Conservation (phyloP, 306 rosid species). For the Betula pendula region DNA sequence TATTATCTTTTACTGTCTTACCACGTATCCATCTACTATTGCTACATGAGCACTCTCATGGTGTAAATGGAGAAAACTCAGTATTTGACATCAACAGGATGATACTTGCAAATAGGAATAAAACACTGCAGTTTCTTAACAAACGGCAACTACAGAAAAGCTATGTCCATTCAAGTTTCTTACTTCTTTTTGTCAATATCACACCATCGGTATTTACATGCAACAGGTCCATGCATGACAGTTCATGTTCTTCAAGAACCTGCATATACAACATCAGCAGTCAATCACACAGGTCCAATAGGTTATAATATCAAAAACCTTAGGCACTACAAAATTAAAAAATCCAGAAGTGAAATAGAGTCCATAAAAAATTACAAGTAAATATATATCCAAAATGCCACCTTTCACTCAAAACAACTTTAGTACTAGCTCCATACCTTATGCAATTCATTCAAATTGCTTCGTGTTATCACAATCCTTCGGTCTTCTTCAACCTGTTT, state of each 20-base stretch:
- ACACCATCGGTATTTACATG: constrained; percentile 66
- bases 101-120: background rate
- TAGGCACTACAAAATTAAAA: background rate
- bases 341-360: background rate
- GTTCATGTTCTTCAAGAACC: constrained; percentile 92
- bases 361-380: background rate
- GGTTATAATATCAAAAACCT: background rate
- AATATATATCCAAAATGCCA: background rate
- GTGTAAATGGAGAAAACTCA: background rate
- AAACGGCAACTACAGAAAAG: background rate
- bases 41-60: background rate
- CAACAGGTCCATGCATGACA: constrained; percentile 72
- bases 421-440: constrained; percentile 47
- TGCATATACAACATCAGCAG: constrained; percentile 33
- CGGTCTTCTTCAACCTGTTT: constrained; percentile 95
- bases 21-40: background rate
- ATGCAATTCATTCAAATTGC: constrained; percentile 78
- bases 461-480: constrained; percentile 75
- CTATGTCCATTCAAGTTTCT: constrained; percentile 30
- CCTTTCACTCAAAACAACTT: constrained; percentile 10
- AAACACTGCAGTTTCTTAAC: background rate
- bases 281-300: constrained; percentile 25
- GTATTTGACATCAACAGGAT: background rate
- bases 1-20: background rate
- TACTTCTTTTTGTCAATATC: constrained; percentile 78